Evolutionary conservation across 345 rosid species (phyloP), one percentile per base, ranked within the genome.

Genomic region (Pugionium cornutum): DNA sequence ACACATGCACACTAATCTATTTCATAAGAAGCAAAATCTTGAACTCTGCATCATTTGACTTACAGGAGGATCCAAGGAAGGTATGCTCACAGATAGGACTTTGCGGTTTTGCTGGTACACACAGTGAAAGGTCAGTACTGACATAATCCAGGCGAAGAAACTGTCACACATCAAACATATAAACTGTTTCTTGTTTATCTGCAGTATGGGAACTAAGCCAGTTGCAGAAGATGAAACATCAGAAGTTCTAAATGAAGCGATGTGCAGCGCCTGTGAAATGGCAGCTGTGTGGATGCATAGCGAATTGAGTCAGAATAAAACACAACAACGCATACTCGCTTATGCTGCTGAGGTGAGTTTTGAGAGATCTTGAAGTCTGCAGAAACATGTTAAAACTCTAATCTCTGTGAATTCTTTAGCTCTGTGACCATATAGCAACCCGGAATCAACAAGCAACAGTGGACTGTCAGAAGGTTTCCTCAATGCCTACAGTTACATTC

Each of bases 211-310:
- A 41, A 84, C 87, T 55, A 75, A 80, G 85, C 83, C 85, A 43
- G 84, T 87, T 45, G 82, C 75, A 68, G 79, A 83, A 28, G 80
- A 74, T 68, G 80, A 63, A 67, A 64, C 80, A 43, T 81, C 83
- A 2, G 77, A 66, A 53, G 80, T 83, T 34, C 7, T 78, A 43
- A 78, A 39, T 49, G 81, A 81, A 60, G 80, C 86, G 3, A 80
- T 70, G 79, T 92, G 98, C 47, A 44, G 82, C 63, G 83, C 84
- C 74, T 92, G 98, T 56, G 87, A 89, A 83, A 87, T 84, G 98
- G 88, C 96, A 29, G 89, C 87, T 25, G 81, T 89, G 30, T 92
- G 97, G 97, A 89, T 92, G 97, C 81, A 83, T 64, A 89, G 86
- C 67, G 79, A 82, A 82, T 73, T 92, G 52, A 80, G 52, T 66